phyloP scores from a whole-genome alignment of 2,329 filamentous ascomycete genomes.

The Septoria linicola region DNA sequence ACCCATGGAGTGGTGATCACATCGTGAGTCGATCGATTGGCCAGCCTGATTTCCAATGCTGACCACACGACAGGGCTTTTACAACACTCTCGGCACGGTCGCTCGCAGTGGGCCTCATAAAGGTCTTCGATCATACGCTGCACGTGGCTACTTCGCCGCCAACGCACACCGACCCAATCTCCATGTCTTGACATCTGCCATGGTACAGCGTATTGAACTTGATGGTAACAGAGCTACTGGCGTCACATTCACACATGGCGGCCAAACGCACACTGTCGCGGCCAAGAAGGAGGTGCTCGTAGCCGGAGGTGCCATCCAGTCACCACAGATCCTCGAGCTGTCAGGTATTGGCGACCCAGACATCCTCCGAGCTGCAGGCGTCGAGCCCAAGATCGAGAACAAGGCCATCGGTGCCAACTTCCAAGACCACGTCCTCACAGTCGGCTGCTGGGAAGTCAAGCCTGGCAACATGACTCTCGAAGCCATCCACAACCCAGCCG shows the following conservation, averaged over 20 bases:
- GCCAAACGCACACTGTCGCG: slow-evolving; percentile 38
- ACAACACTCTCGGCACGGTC: slow-evolving; percentile 33
- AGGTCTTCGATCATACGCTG: slow-evolving; percentile 39
- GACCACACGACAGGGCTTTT: slow-evolving; percentile 30
- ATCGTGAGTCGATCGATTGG: slow-evolving; percentile 23
- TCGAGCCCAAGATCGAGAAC: slow-evolving; percentile 47
- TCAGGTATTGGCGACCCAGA: slow-evolving; percentile 58
- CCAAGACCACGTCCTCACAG: slow-evolving; percentile 46
- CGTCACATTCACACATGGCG: slow-evolving; percentile 45
- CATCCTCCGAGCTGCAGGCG: slow-evolving; percentile 40
- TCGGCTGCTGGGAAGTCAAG: slow-evolving; percentile 31
- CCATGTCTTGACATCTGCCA: slow-evolving; percentile 42
- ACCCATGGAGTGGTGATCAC: slow-evolving; percentile 41
- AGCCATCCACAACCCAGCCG: slow-evolving; percentile 35
- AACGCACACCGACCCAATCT: slow-evolving; percentile 37
- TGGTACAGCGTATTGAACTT: slow-evolving; percentile 49
- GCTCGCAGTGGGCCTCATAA: slow-evolving; percentile 34
- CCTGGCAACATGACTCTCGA: slow-evolving; percentile 33
- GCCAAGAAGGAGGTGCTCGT: slow-evolving; percentile 56
- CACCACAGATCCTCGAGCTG: slow-evolving; percentile 60
- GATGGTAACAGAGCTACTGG: slow-evolving; percentile 43
- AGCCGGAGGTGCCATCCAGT: slow-evolving; percentile 58
- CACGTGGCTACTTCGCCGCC: slow-evolving; percentile 36
- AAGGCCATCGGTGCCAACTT: slow-evolving; percentile 52
- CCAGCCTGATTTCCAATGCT: not conserved